Evolutionary conservation across 495 filamentous ascomycete species (phyloP).

Genomic region (Talaromyces adpressus): DNA sequence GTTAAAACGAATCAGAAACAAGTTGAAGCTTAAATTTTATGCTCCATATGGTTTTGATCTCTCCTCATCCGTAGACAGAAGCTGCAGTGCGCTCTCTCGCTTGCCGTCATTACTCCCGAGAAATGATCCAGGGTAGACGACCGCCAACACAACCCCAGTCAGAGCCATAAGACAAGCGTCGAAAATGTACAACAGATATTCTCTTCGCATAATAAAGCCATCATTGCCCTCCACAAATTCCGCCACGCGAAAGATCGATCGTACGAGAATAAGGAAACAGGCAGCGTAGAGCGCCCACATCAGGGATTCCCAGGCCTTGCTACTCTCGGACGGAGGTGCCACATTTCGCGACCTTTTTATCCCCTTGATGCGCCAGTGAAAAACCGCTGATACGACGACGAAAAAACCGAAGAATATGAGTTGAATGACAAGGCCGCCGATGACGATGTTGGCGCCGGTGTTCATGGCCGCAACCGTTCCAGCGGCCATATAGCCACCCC

Average conservation of each 20-base stretch:
- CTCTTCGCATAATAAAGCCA: conserved; percentile 44
- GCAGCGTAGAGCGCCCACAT: conserved; percentile 45
- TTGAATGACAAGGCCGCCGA: conserved; percentile 36
- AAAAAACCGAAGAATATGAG: conserved; percentile 39
- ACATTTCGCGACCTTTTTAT: conserved; percentile 1
- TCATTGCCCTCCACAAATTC: conserved; percentile 53
- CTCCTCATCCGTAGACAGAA: not conserved
- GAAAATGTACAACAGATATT: conserved; percentile 56
- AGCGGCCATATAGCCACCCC: conserved; percentile 21
- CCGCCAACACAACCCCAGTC: conserved; percentile 12
- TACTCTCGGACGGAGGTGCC: conserved; percentile 11
- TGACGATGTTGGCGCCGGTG: conserved; percentile 37
- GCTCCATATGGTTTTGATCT: not conserved
- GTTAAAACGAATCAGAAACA: not conserved
- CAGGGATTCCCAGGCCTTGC: conserved; percentile 41
- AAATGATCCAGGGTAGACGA: not conserved
- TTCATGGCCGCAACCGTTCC: conserved; percentile 15
- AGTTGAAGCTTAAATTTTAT: not conserved
- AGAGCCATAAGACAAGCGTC: conserved; percentile 50
- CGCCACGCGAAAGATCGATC: conserved; percentile 52
- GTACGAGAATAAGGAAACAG: conserved; percentile 49
- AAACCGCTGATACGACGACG: conserved; percentile 25
- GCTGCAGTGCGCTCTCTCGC: not conserved
- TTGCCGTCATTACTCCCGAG: not conserved
- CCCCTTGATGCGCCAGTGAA: conserved; percentile 29